Evolutionary conservation across 768 basidiomycete genomes (phyloP).

Genomic region (Russula foetens): DNA sequence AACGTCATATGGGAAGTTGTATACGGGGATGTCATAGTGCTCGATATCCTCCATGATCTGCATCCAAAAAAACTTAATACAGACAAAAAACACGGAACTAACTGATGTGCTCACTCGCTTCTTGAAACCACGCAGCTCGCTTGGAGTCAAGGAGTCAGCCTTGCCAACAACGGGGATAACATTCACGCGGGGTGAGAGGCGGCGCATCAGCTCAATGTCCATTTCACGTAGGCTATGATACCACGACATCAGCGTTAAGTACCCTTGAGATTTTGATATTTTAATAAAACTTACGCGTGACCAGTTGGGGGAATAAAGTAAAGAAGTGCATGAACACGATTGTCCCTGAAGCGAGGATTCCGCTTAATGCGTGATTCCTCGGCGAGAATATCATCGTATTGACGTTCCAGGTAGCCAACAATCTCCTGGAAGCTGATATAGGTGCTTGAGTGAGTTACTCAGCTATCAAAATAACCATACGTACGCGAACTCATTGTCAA

Average conservation of each 20-base stretch:
- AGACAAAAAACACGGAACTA: background rate
- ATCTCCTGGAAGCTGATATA: slow-evolving; percentile 86
- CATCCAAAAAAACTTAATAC: background rate
- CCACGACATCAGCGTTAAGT: slow-evolving; percentile 2
- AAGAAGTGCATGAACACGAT: slow-evolving; percentile 90
- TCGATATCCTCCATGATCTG: slow-evolving; percentile 99
- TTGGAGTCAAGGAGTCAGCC: slow-evolving; percentile 89
- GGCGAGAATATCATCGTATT: slow-evolving; percentile 98
- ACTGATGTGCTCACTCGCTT: slow-evolving; percentile 62
- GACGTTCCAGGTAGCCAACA: slow-evolving; percentile 90
- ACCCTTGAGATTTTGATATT: background rate
- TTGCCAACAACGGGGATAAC: slow-evolving; percentile 98
- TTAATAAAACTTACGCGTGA: slow-evolving; percentile 58
- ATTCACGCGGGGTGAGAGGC: slow-evolving; percentile 94
- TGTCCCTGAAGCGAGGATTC: slow-evolving; percentile 98
- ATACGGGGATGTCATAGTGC: slow-evolving; percentile 94
- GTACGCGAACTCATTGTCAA: slow-evolving; percentile 97
- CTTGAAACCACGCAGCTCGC: slow-evolving; percentile 92
- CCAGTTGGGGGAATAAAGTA: slow-evolving; percentile 99
- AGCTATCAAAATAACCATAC: slow-evolving; percentile 27
- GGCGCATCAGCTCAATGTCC: slow-evolving; percentile 99
- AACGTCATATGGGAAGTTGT: slow-evolving; percentile 99
- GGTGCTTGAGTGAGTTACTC: background rate
- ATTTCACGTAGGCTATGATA: slow-evolving; percentile 79
- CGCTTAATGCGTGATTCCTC: slow-evolving; percentile 99